These are phyloP conservation scores for Magnusiomyces fungicola DNA, from an alignment of 1,139 yeast species.

Conservation along the genomic window DNA sequence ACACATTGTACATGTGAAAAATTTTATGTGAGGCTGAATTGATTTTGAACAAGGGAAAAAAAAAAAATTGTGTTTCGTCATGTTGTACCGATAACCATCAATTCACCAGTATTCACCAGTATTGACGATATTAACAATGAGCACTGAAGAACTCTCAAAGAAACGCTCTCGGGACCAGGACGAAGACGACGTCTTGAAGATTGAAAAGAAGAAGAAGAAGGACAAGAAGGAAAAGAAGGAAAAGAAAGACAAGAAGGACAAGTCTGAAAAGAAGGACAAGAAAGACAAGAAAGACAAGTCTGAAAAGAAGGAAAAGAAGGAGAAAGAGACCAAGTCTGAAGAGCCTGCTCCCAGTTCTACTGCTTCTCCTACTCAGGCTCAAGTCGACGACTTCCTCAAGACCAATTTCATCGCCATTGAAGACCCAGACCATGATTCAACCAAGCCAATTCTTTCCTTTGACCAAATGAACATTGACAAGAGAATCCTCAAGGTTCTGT, in stretches of 20 bases:
- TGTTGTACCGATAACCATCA: neutral
- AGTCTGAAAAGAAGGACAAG: slow-evolving; percentile 38
- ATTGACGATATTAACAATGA: neutral
- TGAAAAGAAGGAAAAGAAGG: slow-evolving; percentile 30
- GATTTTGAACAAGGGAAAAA: no score
- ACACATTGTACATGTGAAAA: no score
- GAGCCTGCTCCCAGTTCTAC: slow-evolving; percentile 17
- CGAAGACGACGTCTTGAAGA: neutral
- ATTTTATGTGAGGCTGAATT: no score
- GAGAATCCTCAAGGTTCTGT: slow-evolving; percentile 49
- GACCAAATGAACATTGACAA: slow-evolving; percentile 51
- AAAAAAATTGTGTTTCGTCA: neutral
- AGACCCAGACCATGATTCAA: slow-evolving; percentile 44
- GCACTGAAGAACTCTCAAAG: slow-evolving; percentile 1
- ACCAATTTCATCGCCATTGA: slow-evolving; percentile 77
- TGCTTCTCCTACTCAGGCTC: slow-evolving; percentile 38
- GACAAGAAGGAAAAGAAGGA: slow-evolving; percentile 22
- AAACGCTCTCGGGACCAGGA: slow-evolving; percentile 1
- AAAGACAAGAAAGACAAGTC: slow-evolving; percentile 44
- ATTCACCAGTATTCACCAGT: neutral
- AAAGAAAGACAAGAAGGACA: slow-evolving; percentile 20
- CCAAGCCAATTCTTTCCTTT: slow-evolving; percentile 70
- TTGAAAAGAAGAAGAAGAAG: slow-evolving; percentile 14
- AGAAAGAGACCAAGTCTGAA: slow-evolving; percentile 38
- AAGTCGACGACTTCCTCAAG: slow-evolving; percentile 53